A percentile compares a stretch with the other conserved stretches of the same genome.
These are phyloP conservation scores for Whalleya microplaca DNA, from an alignment of 2,329 filamentous ascomycete genomes.

Conservation along the genomic window DNA sequence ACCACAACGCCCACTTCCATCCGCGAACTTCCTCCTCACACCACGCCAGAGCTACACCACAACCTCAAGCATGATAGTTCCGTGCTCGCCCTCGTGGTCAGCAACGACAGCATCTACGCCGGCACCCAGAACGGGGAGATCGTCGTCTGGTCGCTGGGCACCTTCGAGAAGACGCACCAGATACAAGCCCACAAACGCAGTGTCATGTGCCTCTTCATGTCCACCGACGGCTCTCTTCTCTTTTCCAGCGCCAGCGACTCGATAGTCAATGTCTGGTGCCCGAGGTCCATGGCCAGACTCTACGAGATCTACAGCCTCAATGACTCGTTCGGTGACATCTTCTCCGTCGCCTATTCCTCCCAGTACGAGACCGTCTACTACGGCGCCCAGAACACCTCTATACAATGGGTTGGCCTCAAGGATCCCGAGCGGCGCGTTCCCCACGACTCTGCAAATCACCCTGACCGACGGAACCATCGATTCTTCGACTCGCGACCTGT, in stretches of 20 bases:
- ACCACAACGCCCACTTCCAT: slow-evolving; percentile 31
- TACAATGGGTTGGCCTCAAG: slow-evolving; percentile 86
- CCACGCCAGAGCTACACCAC: slow-evolving; percentile 69
- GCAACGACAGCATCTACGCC: slow-evolving; percentile 81
- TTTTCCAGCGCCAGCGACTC: slow-evolving; percentile 95
- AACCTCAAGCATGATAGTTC: slow-evolving; percentile 77
- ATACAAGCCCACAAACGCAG: slow-evolving; percentile 91
- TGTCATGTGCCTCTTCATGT: slow-evolving; percentile 83
- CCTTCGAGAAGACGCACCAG: slow-evolving; percentile 77
- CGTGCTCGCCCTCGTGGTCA: slow-evolving; percentile 81
- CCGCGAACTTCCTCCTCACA: slow-evolving; percentile 35
- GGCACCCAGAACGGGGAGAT: slow-evolving; percentile 95
- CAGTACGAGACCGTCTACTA: slow-evolving; percentile 83
- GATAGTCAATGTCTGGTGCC: slow-evolving; percentile 92
- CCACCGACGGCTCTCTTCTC: slow-evolving; percentile 72
- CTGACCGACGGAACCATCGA: slow-evolving; percentile 76
- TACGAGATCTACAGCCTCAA: slow-evolving; percentile 93
- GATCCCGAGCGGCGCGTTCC: slow-evolving; percentile 63
- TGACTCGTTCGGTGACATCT: slow-evolving; percentile 90
- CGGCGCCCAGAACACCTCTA: slow-evolving; percentile 91
- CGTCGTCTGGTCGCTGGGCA: slow-evolving; percentile 85
- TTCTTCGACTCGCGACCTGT: slow-evolving; percentile 94
- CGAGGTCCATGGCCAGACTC: slow-evolving; percentile 72
- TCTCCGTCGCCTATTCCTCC: slow-evolving; percentile 88
- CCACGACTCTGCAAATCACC: slow-evolving; percentile 69